Conservation (phyloP, 192 early-diverging fungal species). For the Dissophora ornata region DNA sequence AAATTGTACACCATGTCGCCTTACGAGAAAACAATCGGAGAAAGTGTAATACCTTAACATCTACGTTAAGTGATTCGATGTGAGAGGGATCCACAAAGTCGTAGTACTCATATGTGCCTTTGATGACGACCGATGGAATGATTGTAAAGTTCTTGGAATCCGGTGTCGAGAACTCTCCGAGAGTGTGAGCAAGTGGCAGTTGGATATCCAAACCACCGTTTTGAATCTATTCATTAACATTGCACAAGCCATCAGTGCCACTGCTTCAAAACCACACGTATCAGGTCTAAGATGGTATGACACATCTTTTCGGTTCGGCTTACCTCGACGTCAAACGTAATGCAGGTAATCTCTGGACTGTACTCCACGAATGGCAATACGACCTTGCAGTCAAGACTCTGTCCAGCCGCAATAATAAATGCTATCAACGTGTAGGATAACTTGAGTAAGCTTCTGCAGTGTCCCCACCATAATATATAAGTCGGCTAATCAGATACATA, state of each 20-base stretch:
- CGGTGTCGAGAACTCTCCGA: conserved; percentile 69
- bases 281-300: too few species aligned
- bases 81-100: conserved; percentile 60
- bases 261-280: too few species aligned
- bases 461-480: not conserved
- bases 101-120: conserved; percentile 68
- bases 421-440: conserved; percentile 43
- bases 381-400: conserved; percentile 53
- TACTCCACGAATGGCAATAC: conserved; percentile 68
- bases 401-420: conserved; percentile 57
- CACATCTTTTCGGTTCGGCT: not conserved
- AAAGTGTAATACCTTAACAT: conserved; percentile 60
- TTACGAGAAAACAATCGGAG: too few species aligned
- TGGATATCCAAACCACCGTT: conserved; percentile 61
- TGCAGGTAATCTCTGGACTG: conserved; percentile 63
- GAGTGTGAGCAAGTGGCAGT: conserved; percentile 71
- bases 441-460: too few species aligned
- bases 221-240: conserved; percentile 61
- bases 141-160: conserved; percentile 62
- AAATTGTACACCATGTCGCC: too few species aligned
- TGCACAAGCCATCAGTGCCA: too few species aligned
- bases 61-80: conserved; percentile 63
- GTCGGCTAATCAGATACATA: too few species aligned
- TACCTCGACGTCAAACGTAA: conserved; percentile 67
- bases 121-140: conserved; percentile 52